phyloP scores from a whole-genome alignment of 164 flowering plant genomes.

The Tinospora cordifolia region DNA sequence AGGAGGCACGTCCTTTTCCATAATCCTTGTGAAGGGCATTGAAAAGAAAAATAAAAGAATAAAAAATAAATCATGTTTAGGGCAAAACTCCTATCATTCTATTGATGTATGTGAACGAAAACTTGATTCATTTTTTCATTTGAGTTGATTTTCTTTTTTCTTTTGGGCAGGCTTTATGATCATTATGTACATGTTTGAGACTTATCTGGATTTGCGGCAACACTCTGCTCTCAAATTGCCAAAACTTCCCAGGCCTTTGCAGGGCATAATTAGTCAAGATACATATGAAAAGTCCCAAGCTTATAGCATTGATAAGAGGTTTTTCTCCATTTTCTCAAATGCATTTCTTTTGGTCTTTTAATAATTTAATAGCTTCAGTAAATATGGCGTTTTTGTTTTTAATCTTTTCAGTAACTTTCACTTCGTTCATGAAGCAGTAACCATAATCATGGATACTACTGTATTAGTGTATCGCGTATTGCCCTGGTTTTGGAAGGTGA shows the following conservation, averaged over 20 bases:
- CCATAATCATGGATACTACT: not conserved
- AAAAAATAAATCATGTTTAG: no score
- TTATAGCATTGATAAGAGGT: conserved; percentile 91
- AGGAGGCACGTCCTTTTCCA: no score
- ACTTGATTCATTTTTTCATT: no score
- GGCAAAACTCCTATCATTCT: no score
- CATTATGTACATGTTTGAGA: no score
- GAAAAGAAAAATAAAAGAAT: no score
- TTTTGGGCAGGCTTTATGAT: no score
- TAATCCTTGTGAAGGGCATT: no score
- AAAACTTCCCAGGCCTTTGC: conserved; percentile 31
- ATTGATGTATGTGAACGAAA: no score
- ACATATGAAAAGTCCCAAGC: conserved; percentile 80
- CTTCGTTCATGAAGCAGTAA: not conserved
- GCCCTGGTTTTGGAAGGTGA: conserved; percentile 97
- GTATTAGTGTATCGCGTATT: conserved; percentile 32
- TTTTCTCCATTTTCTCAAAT: not conserved
- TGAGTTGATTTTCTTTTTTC: no score
- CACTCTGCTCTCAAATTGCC: no score
- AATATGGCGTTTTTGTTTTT: not conserved
- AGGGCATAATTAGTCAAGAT: conserved; percentile 71
- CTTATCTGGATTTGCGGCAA: no score
- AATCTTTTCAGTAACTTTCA: conserved; percentile 1
- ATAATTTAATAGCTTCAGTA: not conserved
- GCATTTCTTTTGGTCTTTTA: not conserved